A percentile compares a stretch with the other conserved stretches of the same genome.
Evolutionary conservation across 2,329 filamentous ascomycete species (phyloP).

Genomic region (Ophiostoma montium): DNA sequence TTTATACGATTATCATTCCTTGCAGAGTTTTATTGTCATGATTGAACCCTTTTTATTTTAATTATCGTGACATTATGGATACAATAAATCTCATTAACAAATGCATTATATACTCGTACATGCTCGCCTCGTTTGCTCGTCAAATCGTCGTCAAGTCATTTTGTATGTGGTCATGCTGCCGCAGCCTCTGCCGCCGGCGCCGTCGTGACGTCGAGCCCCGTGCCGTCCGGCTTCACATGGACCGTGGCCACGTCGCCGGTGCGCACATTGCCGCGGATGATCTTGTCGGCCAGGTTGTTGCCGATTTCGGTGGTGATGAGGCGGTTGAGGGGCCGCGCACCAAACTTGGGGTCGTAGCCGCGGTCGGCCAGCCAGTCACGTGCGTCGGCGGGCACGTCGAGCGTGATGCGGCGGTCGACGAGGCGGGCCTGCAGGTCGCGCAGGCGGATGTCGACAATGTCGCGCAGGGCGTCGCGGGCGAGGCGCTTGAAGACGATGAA

Average conservation of each 20-base stretch:
- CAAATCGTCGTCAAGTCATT: too few species aligned
- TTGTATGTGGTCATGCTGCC: too few species aligned
- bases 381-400: constrained; percentile 57
- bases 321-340: constrained; percentile 79
- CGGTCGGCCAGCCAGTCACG: constrained; percentile 77
- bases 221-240: constrained; percentile 46
- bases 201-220: constrained; percentile 37
- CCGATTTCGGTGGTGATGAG: constrained; percentile 83
- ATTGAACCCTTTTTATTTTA: too few species aligned
- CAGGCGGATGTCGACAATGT: constrained; percentile 88
- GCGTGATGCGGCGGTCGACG: constrained; percentile 68
- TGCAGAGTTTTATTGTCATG: too few species aligned
- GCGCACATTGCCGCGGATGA: constrained; percentile 73
- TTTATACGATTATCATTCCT: too few species aligned
- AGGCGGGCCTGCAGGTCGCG: constrained; percentile 71
- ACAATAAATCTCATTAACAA: too few species aligned
- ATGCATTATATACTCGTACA: too few species aligned
- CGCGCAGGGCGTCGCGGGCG: constrained; percentile 60
- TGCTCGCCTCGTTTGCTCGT: too few species aligned
- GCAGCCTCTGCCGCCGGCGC: not conserved
- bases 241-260: constrained; percentile 62
- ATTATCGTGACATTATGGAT: not conserved
- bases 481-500: constrained; percentile 94
- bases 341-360: constrained; percentile 84
- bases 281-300: constrained; percentile 77